A percentile compares a stretch with the other conserved stretches of the same genome.
Evolutionary conservation across 352 stramenopile species (phyloP).

Genomic region (Phytophthora pini): DNA sequence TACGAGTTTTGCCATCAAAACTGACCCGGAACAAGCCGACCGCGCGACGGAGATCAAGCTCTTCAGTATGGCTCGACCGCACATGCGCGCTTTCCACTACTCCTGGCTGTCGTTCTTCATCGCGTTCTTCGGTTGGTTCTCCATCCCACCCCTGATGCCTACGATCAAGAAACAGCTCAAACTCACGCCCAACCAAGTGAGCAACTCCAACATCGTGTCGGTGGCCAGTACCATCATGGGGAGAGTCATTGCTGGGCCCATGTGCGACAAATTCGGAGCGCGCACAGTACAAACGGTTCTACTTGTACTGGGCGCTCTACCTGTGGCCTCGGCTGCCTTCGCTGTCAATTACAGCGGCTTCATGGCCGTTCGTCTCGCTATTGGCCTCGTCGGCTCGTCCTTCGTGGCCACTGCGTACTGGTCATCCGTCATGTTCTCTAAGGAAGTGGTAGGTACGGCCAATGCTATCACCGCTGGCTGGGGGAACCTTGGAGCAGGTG

Average conservation of each 20-base stretch:
- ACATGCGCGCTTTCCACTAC: conserved; percentile 87
- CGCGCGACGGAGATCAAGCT: conserved; percentile 36
- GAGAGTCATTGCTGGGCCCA: conserved; percentile 87
- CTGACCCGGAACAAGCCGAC: conserved; percentile 43
- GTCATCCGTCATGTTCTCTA: conserved; percentile 94
- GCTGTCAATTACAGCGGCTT: conserved; percentile 77
- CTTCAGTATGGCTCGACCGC: conserved; percentile 31
- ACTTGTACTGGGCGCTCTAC: conserved; percentile 81
- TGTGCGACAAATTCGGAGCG: conserved; percentile 93
- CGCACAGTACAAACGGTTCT: conserved; percentile 80
- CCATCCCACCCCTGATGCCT: conserved; percentile 55
- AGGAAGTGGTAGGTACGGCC: conserved; percentile 92
- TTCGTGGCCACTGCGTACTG: conserved; percentile 96
- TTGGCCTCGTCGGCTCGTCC: conserved; percentile 91
- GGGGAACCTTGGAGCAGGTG: conserved; percentile 93
- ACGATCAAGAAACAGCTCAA: conserved; percentile 45
- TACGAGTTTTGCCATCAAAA: conserved; percentile 38
- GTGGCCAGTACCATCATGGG: conserved; percentile 90
- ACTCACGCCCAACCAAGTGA: conserved; percentile 84
- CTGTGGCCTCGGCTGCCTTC: conserved; percentile 79
- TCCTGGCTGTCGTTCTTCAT: conserved; percentile 94
- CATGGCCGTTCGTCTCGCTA: conserved; percentile 89
- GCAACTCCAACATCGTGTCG: conserved; percentile 90
- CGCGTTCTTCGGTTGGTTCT: conserved; percentile 95
- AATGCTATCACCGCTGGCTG: conserved; percentile 93